Conservation (phyloP, 2,329 filamentous ascomycete genomes). For the Pseudogymnoascus sp. region DNA sequence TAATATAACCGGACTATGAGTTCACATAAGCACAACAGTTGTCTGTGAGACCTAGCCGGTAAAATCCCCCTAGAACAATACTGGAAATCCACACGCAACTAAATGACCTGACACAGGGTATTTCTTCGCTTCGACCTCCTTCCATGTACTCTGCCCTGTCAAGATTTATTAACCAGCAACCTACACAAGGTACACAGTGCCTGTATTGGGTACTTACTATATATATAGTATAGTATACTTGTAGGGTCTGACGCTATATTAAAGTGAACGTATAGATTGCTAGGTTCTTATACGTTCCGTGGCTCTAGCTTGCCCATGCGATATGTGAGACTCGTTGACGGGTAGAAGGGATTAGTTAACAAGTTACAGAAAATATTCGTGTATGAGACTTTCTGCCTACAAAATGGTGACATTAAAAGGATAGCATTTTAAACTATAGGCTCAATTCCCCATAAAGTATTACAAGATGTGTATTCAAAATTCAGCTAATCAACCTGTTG, state of each 20-base stretch:
- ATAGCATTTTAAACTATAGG: neutral
- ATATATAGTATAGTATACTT: neutral
- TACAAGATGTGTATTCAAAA: neutral
- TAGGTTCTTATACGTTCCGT: neutral
- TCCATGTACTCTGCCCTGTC: neutral
- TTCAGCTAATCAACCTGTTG: neutral
- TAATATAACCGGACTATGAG: neutral
- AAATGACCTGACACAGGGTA: neutral
- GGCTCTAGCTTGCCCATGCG: neutral
- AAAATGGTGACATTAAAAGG: neutral
- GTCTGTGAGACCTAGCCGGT: neutral
- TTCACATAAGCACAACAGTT: neutral
- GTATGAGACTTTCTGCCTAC: too few species aligned
- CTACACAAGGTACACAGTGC: neutral
- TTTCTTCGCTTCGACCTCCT: neutral
- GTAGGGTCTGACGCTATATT: neutral
- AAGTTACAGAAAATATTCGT: neutral
- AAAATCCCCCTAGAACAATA: neutral
- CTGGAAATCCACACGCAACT: neutral
- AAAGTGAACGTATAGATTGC: neutral
- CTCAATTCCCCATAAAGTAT: neutral
- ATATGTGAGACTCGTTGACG: neutral
- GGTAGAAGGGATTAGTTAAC: neutral
- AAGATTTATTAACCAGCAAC: neutral
- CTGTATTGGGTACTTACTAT: neutral